phyloP scores from a whole-genome alignment of 495 filamentous ascomycete species.

The Aspergillus olivimuriae region DNA sequence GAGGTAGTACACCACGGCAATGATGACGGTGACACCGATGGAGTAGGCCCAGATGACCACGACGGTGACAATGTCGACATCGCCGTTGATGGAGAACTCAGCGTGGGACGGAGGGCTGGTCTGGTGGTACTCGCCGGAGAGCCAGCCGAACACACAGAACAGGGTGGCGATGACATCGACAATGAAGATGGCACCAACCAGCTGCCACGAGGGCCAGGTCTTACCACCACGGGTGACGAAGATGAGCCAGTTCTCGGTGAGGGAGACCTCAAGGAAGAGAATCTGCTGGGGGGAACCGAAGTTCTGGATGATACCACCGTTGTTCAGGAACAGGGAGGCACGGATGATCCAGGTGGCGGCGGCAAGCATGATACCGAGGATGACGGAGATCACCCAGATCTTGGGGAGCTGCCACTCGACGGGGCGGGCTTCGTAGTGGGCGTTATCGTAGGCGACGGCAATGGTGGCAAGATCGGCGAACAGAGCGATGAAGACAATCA shows the following conservation, averaged over 20 bases:
- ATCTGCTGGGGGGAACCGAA: conserved; percentile 65
- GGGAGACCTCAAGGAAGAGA: conserved; percentile 66
- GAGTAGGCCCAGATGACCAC: conserved; percentile 75
- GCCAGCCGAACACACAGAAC: conserved; percentile 70
- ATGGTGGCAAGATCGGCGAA: conserved; percentile 76
- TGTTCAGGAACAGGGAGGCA: conserved; percentile 56
- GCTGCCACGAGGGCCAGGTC: conserved; percentile 67
- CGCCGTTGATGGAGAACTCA: conserved; percentile 50
- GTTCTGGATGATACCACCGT: conserved; percentile 70
- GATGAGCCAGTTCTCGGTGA: conserved; percentile 76
- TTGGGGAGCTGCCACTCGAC: conserved; percentile 75
- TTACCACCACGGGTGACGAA: conserved; percentile 70
- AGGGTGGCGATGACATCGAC: conserved; percentile 65
- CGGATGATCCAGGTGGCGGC: conserved; percentile 65
- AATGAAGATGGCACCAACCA: conserved; percentile 63
- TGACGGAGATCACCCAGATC: conserved; percentile 69
- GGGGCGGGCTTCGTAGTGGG: conserved; percentile 63
- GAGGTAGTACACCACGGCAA: conserved; percentile 71
- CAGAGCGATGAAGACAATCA: conserved; percentile 71
- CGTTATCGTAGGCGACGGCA: conserved; percentile 71
- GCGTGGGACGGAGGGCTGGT: conserved; percentile 40
- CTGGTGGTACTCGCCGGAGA: conserved; percentile 41
- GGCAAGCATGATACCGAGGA: conserved; percentile 61
- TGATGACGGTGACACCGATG: conserved; percentile 70
- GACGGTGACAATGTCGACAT: conserved; percentile 69